Evolutionary conservation across 345 rosid genomes (phyloP), one percentile per base, ranked within the genome.

Genomic region (Erysimum cheiranthoides): DNA sequence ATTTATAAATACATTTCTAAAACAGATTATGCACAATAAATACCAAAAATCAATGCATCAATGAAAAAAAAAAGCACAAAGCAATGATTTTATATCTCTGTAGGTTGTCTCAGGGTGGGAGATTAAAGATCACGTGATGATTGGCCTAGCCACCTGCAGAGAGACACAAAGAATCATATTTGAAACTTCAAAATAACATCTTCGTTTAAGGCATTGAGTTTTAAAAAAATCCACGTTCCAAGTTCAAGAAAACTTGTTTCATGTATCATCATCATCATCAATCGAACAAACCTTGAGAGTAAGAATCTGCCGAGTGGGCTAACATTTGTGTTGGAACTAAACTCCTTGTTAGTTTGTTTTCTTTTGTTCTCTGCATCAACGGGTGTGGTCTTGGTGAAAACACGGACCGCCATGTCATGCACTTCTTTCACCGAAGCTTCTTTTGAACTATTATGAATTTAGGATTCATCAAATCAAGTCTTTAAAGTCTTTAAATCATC

Each of bases 241-340:
- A 40, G 13, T 8, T 16, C 14, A 25, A 46, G 16, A 73, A 25
- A 25, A 10, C 27, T 16, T 61, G 39, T 36, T 21, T 3, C 49
- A 47, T 17, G 16, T 10, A 36, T 43, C 25, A 18, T 49, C 18
- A 75, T 61, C 31, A 30, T 9, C 43, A 64, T 47, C 16, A 5
- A 56, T 47, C 11, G 53, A 46, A 82, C 93, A 8, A 72, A 92
- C 98, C 98, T 94, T 35, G 98, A 90, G 54, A 94, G 93, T 51
- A 94, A 73, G 85, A 94, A 94, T 85, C 97, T 89, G 3, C 95
- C 98, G 13, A 94, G 90, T 5, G 97, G 96, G 79, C 90, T 92
- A 66, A 92, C 68, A 77, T 92, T 90, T 64, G 92, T 75, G 56
- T 83, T 88, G 16, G 91, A 85, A 82, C 75, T 76, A 52, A 77